Evolutionary conservation across 2,329 filamentous ascomycete species (phyloP).

Genomic region (Teratosphaeria epicoccoides): DNA sequence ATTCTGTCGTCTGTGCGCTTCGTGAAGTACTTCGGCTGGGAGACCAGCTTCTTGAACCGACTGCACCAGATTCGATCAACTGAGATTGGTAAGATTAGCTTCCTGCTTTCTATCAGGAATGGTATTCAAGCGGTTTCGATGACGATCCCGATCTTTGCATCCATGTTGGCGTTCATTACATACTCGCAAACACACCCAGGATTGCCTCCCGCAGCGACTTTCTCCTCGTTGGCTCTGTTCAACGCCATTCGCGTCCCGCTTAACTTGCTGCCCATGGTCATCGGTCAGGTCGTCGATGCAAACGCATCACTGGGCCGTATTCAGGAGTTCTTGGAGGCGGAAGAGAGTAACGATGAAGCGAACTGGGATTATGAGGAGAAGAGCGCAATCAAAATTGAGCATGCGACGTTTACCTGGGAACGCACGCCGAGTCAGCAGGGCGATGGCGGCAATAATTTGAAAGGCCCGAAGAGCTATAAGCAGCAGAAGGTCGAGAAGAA

Average conservation of each 20-base stretch:
- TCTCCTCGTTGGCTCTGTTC: constrained; percentile 89
- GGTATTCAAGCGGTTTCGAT: constrained; percentile 74
- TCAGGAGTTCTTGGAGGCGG: constrained; percentile 75
- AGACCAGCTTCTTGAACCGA: constrained; percentile 70
- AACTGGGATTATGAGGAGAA: constrained; percentile 43
- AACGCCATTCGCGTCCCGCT: constrained; percentile 83
- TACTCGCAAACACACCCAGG: constrained; percentile 52
- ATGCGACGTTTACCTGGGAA: constrained; percentile 86
- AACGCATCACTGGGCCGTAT: constrained; percentile 76
- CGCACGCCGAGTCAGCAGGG: constrained; percentile 43
- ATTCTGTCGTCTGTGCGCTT: constrained; percentile 85
- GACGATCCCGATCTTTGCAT: constrained; percentile 84
- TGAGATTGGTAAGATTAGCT: constrained; percentile 77
- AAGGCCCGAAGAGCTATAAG: constrained; percentile 23
- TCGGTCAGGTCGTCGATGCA: constrained; percentile 83
- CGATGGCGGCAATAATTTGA: constrained; percentile 18
- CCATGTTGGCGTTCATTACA: constrained; percentile 90
- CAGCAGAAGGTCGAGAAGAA: constrained; percentile 36
- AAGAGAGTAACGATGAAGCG: constrained; percentile 69
- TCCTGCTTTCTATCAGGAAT: constrained; percentile 72
- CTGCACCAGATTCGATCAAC: constrained; percentile 61
- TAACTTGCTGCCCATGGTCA: constrained; percentile 76
- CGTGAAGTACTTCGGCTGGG: constrained; percentile 96
- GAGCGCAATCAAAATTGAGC: constrained; percentile 54
- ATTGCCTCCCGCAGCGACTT: constrained; percentile 65